Base-by-base conservation (phyloP, 805 yeast species). In the Pichia ethanolica region DNA sequence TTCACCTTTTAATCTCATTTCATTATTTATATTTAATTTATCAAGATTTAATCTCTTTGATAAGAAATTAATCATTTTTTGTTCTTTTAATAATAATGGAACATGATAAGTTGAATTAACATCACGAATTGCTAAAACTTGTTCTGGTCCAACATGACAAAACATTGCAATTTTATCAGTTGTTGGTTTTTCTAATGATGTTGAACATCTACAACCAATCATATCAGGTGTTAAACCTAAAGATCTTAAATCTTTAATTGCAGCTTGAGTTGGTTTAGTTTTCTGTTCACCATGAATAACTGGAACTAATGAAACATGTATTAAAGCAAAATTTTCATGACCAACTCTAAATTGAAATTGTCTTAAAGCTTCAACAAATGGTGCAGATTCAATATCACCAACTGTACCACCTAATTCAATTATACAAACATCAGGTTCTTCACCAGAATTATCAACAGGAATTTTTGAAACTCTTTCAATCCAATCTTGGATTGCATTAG, bases 201-300 rank as follows among this genome's bases (percentile, higher is more conserved):
- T 86, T 46, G 88, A 77, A 74, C 99, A 93, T 74, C 99, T 82
- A 74, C 98, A 91, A 50, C 98, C 99, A 72, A 93, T 89, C 81
- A 93, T 84, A 69, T 93, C 98, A 25, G 98, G 98, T 37, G 83
- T 81, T 66, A 93, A 79, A 61, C 99, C 99, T 53, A 91, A 73
- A 43, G 96, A 86, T 71, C 99, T 85, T 70, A 93, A 78, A 69
- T 93, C 99, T 68, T 89, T 89, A 64, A 93, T 86, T 44, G 99
- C 99, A 56, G 98, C 99, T 73, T 93, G 99, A 11, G 99, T 93
- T 51, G 99, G 99, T 71, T 93, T 93, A 40, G 99, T 93, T 77
- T 93, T 93, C 70, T 93, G 97, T 74, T 93, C 99, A 54, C 98
- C 99, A 60, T 90, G 96, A 63, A 93, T 91, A 45, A 93, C 98